Conservation (phyloP, 768 basidiomycete genomes). For the Daedaleopsis nitida region DNA sequence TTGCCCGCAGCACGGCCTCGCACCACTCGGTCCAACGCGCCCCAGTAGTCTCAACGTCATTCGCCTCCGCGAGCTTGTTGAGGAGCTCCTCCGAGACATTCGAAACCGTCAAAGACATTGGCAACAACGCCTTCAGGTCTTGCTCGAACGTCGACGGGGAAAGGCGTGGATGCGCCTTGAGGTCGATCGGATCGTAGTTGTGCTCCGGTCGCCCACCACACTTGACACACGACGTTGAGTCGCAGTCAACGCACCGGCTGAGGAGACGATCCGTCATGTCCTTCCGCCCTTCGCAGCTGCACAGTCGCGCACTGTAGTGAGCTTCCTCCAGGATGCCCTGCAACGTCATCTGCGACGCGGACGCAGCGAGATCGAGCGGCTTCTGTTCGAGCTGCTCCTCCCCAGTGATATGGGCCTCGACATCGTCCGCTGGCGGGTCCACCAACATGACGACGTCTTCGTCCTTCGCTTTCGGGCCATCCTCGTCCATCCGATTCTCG, state of each 20-base stretch:
- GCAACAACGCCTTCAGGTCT: constrained; percentile 75
- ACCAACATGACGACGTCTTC: constrained; percentile 46
- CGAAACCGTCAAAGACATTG: constrained; percentile 78
- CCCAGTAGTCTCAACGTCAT: constrained; percentile 46
- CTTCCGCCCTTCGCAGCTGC: constrained; percentile 87
- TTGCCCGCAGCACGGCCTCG: constrained; percentile 62
- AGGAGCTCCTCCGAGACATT: constrained; percentile 54
- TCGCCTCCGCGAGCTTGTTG: constrained; percentile 45
- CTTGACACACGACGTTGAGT: constrained; percentile 75
- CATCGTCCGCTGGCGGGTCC: constrained; percentile 23
- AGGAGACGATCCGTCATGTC: constrained; percentile 71
- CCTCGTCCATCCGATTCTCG: constrained; percentile 29
- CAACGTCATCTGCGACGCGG: constrained; percentile 46
- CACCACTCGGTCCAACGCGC: constrained; percentile 72
- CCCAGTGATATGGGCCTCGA: constrained; percentile 66
- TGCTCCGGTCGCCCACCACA: constrained; percentile 94
- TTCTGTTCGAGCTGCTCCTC: constrained; percentile 65
- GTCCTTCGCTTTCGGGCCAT: constrained; percentile 43
- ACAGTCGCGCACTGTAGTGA: constrained; percentile 72
- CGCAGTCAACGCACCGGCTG: constrained; percentile 75
- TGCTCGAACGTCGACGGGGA: constrained; percentile 75
- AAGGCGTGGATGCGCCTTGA: constrained; percentile 56
- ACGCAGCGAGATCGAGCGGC: constrained; percentile 72
- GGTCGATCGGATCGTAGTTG: constrained; percentile 60
- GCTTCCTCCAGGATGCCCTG: constrained; percentile 64